These are phyloP conservation scores for Phytophthora vignae DNA, from an alignment of 352 stramenopile species.

Conservation along the genomic window DNA sequence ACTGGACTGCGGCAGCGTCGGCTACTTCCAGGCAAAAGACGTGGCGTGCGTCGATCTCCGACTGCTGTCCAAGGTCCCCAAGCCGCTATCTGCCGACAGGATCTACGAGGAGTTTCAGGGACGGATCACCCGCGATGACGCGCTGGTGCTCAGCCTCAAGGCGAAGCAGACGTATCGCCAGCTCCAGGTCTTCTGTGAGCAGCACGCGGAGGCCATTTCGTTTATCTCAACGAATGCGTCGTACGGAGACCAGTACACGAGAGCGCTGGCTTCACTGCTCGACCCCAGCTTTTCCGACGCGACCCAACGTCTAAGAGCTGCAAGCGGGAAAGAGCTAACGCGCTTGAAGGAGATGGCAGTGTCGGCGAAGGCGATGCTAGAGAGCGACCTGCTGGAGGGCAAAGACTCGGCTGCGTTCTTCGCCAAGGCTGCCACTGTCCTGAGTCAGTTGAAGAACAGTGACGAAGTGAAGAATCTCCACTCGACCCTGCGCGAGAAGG, in stretches of 20 bases:
- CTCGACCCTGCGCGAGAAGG: constrained; percentile 52
- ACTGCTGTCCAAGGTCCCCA: constrained; percentile 70
- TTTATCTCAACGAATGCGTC: constrained; percentile 77
- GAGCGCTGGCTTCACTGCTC: constrained; percentile 61
- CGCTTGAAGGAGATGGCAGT: constrained; percentile 64
- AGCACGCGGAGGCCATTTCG: constrained; percentile 76
- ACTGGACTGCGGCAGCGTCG: constrained; percentile 41
- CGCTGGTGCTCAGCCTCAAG: constrained; percentile 55
- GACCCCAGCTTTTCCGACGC: constrained; percentile 74
- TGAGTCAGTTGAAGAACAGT: constrained; percentile 72
- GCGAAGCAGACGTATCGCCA: constrained; percentile 60
- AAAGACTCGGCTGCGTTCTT: constrained; percentile 73
- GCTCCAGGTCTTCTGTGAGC: constrained; percentile 73
- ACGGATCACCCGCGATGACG: constrained; percentile 69
- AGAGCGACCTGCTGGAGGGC: constrained; percentile 73
- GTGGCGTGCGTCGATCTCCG: constrained; percentile 74
- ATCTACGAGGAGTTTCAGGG: constrained; percentile 79
- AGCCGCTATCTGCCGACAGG: constrained; percentile 66
- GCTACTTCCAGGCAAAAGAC: constrained; percentile 51
- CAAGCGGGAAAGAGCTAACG: constrained; percentile 55
- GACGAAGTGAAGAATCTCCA: constrained; percentile 63
- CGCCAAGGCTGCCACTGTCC: constrained; percentile 59
- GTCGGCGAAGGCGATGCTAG: constrained; percentile 64
- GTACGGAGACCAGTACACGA: constrained; percentile 76
- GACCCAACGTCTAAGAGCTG: constrained; percentile 55